phyloP scores from a whole-genome alignment of 2,329 filamentous ascomycete species.

The Xylariales sp. region DNA sequence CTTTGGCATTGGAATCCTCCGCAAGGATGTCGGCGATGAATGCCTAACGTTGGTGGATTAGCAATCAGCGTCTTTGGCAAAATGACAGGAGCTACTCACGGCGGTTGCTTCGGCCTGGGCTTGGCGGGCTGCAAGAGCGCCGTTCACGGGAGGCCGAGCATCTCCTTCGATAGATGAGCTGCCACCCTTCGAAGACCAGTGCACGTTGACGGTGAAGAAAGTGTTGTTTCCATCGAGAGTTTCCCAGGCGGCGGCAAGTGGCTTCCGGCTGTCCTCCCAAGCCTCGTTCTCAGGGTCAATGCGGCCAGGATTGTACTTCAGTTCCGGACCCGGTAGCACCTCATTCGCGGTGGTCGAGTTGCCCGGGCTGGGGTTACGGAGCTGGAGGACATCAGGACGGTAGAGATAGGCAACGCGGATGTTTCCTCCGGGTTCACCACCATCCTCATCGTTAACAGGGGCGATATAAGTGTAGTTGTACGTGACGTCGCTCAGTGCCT shows the following conservation, averaged over 20 bases:
- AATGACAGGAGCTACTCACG: slow-evolving; percentile 29
- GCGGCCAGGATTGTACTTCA: slow-evolving; percentile 65
- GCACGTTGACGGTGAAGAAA: slow-evolving; percentile 70
- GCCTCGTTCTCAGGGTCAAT: slow-evolving; percentile 59
- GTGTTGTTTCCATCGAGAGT: slow-evolving; percentile 45
- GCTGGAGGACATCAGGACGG: slow-evolving; percentile 52
- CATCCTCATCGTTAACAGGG: slow-evolving; percentile 57
- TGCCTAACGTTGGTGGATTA: slow-evolving; percentile 21
- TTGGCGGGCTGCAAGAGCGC: slow-evolving; percentile 51
- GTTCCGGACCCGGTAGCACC: slow-evolving; percentile 51
- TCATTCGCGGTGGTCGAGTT: slow-evolving; percentile 48
- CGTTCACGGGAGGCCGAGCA: slow-evolving; percentile 61
- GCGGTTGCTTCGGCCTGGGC: slow-evolving; percentile 56
- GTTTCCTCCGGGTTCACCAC: slow-evolving; percentile 65
- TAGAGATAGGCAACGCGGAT: slow-evolving; percentile 69
- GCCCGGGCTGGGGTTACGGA: slow-evolving; percentile 57
- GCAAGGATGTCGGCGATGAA: slow-evolving; percentile 56
- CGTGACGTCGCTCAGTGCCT: slow-evolving; percentile 38
- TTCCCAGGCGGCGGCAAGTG: slow-evolving; percentile 62
- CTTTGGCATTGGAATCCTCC: slow-evolving; percentile 47
- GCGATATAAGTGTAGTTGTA: slow-evolving; percentile 59
- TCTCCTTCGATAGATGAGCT: slow-evolving; percentile 62
- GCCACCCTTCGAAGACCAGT: slow-evolving; percentile 63
- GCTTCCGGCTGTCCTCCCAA: slow-evolving; percentile 61
- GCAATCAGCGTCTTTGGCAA: background rate